These are phyloP conservation scores for Penicillium argentinense DNA, from an alignment of 495 filamentous ascomycete species.

Conservation along the genomic window DNA sequence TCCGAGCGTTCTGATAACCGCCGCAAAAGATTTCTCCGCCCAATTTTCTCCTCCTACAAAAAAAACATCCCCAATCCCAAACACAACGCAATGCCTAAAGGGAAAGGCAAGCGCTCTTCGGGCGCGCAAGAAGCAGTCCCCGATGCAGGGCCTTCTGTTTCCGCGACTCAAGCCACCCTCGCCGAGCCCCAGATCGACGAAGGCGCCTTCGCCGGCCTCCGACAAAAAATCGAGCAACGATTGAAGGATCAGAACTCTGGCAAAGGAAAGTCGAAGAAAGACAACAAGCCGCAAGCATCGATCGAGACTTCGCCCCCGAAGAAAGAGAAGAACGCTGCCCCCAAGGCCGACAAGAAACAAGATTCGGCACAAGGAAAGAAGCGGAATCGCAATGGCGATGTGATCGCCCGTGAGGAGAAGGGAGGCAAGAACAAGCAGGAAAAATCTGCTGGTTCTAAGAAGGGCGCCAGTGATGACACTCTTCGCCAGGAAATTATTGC, in stretches of 20 bases:
- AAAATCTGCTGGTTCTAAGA: slow-evolving; percentile 20
- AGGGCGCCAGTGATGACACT: slow-evolving; percentile 30
- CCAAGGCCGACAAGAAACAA: slow-evolving; percentile 30
- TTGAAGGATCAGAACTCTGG: slow-evolving; percentile 47
- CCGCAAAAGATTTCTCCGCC: slow-evolving; percentile 37
- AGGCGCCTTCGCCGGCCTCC: slow-evolving; percentile 59
- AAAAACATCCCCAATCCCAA: slow-evolving; percentile 11
- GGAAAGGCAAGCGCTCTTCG: slow-evolving; percentile 41
- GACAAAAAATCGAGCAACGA: slow-evolving; percentile 61
- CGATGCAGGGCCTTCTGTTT: slow-evolving; percentile 15
- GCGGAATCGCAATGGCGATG: slow-evolving; percentile 51
- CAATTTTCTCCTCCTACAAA: slow-evolving; percentile 23
- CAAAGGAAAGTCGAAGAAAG: slow-evolving; percentile 47
- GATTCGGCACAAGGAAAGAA: slow-evolving; percentile 43
- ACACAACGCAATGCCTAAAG: slow-evolving; percentile 36
- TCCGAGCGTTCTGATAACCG: slow-evolving; percentile 33
- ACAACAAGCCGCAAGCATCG: slow-evolving; percentile 25
- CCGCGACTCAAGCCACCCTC: slow-evolving; percentile 23
- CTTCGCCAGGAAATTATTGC: slow-evolving; percentile 72
- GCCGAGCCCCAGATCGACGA: slow-evolving; percentile 55
- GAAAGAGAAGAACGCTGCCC: slow-evolving; percentile 27
- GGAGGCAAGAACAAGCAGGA: slow-evolving; percentile 24
- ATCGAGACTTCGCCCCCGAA: slow-evolving; percentile 18
- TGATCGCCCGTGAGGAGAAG: slow-evolving; percentile 41
- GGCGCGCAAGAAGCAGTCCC: slow-evolving; percentile 28